Conservation (phyloP, 169 alveolate species). For the Babesia caballi region DNA sequence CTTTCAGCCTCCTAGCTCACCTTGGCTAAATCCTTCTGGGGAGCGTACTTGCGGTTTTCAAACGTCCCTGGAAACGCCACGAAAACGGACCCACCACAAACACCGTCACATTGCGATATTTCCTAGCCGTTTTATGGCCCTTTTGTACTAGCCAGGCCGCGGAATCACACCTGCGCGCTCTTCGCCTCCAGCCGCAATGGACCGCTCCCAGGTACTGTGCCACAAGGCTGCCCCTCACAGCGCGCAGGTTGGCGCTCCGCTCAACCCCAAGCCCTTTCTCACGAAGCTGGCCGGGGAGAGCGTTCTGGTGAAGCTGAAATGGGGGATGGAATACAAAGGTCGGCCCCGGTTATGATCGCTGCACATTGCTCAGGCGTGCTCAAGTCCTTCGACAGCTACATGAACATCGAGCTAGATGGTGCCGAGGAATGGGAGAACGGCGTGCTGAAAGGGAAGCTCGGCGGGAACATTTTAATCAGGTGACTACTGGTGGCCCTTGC, state of each 20-base stretch:
- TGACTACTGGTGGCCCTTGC: not conserved
- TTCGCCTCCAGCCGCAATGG: not conserved
- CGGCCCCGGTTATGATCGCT: constrained; percentile 36
- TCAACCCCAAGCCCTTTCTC: constrained; percentile 93
- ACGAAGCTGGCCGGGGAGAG: constrained; percentile 84
- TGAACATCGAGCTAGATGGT: constrained; percentile 85
- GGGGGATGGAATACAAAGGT: constrained; percentile 96
- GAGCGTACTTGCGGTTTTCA: too few species aligned
- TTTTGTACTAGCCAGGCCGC: not conserved
- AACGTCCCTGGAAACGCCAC: too few species aligned
- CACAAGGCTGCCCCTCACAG: not conserved
- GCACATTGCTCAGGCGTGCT: constrained; percentile 66
- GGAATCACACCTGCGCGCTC: not conserved
- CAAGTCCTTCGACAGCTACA: constrained; percentile 88
- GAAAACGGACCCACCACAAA: too few species aligned
- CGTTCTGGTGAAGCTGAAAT: constrained; percentile 88
- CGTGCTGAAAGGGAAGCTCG: constrained; percentile 84
- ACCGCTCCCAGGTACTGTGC: constrained; percentile 12
- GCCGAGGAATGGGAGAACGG: constrained; percentile 93
- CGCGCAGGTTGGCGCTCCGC: constrained; percentile 76
- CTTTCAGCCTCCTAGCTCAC: too few species aligned
- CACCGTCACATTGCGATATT: too few species aligned
- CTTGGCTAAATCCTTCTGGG: too few species aligned
- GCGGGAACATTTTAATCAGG: constrained; percentile 83
- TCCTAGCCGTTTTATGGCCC: too few species aligned